phyloP scores from a whole-genome alignment of 2,329 filamentous ascomycete genomes.

The Fusarium pseudocircinatum region DNA sequence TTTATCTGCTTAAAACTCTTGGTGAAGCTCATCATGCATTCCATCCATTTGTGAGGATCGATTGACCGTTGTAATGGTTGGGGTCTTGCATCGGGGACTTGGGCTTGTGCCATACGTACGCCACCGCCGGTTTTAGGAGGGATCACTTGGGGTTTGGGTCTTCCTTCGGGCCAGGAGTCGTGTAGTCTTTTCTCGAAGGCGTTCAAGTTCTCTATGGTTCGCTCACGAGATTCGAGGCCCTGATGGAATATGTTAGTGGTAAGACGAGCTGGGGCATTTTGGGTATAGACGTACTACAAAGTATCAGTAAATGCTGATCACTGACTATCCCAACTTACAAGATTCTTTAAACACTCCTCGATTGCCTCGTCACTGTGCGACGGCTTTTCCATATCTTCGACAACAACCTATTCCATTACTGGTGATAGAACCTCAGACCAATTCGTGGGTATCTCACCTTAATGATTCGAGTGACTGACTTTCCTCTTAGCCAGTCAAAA shows the following conservation, averaged over 20 bases:
- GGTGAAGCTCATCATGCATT: background rate
- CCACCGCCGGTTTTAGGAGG: background rate
- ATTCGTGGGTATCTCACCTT: background rate
- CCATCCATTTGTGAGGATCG: background rate
- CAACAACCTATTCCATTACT: background rate
- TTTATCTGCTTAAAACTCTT: background rate
- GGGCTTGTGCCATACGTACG: background rate
- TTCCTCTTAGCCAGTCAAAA: slow-evolving; percentile 1
- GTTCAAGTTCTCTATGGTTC: background rate
- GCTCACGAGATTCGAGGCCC: background rate
- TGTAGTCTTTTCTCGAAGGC: background rate
- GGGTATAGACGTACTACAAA: background rate
- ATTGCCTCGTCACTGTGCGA: slow-evolving; percentile 19
- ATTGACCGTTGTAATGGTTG: background rate
- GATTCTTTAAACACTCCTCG: background rate
- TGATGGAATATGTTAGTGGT: fast-evolving
- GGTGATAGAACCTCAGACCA: fast-evolving
- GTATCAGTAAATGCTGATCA: background rate
- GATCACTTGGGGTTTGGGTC: background rate
- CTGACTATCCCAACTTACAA: background rate
- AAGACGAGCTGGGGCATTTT: background rate
- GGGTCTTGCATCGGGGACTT: background rate
- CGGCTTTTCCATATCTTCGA: slow-evolving; percentile 8
- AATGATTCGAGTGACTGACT: background rate
- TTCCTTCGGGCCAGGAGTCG: background rate